Evolutionary conservation across 768 basidiomycete genomes (phyloP).

Genomic region (Neoboletus magnificus): DNA sequence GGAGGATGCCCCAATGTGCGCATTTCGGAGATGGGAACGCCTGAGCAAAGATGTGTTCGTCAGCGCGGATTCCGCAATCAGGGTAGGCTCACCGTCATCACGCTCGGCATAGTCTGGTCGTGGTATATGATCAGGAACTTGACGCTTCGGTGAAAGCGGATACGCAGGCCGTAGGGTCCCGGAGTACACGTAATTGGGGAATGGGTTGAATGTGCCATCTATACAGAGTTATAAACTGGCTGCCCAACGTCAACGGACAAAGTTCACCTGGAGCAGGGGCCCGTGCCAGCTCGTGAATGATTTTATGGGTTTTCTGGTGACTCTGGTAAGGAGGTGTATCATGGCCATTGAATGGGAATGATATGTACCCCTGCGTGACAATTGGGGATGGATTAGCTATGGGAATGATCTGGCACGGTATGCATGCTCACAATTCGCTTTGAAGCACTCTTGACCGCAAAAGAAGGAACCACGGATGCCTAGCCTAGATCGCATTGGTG

Average conservation of each 20-base stretch:
- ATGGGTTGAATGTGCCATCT: conserved; percentile 82
- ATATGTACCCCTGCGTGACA: conserved; percentile 25
- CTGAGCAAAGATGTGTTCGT: conserved; percentile 34
- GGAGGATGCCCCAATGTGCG: conserved; percentile 58
- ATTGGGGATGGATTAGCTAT: background rate
- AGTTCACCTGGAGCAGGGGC: conserved; percentile 22
- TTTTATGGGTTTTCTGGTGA: conserved; percentile 76
- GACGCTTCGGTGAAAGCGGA: conserved; percentile 77
- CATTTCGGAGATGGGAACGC: conserved; percentile 57
- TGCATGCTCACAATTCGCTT: conserved; percentile 74
- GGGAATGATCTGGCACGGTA: background rate
- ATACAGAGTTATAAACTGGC: background rate
- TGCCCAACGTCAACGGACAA: background rate
- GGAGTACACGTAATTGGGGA: conserved; percentile 73
- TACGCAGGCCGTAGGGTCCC: conserved; percentile 80
- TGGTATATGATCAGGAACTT: conserved; percentile 78
- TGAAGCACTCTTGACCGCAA: conserved; percentile 96
- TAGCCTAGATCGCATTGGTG: conserved; percentile 45
- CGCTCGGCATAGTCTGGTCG: conserved; percentile 79
- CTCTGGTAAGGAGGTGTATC: background rate
- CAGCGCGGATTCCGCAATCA: background rate
- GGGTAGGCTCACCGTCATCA: conserved; percentile 50
- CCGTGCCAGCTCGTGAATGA: conserved; percentile 62
- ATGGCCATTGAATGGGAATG: background rate
- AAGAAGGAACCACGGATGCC: conserved; percentile 85